Conservation (phyloP, 2,329 filamentous ascomycete species). For the Tolypocladium tropicale region DNA sequence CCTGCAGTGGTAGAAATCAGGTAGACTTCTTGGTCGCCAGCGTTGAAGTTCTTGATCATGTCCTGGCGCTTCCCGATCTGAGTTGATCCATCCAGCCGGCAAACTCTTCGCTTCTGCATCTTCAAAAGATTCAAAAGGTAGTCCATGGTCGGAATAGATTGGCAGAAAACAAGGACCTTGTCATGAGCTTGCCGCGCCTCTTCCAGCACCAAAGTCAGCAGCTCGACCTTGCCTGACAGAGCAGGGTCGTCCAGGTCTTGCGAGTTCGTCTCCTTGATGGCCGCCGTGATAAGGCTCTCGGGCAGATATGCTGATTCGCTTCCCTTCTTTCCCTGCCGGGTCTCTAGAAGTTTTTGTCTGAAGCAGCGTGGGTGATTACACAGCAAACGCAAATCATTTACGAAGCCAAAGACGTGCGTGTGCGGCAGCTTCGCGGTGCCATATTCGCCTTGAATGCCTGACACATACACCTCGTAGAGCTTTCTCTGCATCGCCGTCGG, state of each 20-base stretch:
- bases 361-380: slow-evolving; percentile 44
- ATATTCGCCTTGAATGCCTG: slow-evolving; percentile 5
- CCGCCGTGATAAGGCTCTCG: slow-evolving; percentile 14
- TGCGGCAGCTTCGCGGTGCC: slow-evolving; percentile 1
- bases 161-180: slow-evolving; percentile 73
- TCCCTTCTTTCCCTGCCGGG: slow-evolving; percentile 5
- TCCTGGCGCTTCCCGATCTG: slow-evolving; percentile 46
- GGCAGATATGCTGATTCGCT: slow-evolving; percentile 11
- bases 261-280: slow-evolving; percentile 25
- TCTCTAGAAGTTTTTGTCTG: slow-evolving; percentile 18
- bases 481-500: slow-evolving; percentile 54
- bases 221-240: slow-evolving; percentile 57
- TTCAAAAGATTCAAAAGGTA: slow-evolving; percentile 53
- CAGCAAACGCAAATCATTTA: slow-evolving; percentile 33
- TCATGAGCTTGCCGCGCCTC: slow-evolving; percentile 53
- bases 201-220: slow-evolving; percentile 61
- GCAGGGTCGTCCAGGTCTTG: slow-evolving; percentile 32
- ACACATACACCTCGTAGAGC: slow-evolving; percentile 46
- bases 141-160: slow-evolving; percentile 58
- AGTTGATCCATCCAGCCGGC: slow-evolving; percentile 60
- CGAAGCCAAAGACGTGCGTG: slow-evolving; percentile 22
- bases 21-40: slow-evolving; percentile 46
- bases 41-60: slow-evolving; percentile 60
- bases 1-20: slow-evolving; percentile 79
- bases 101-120: slow-evolving; percentile 33